Evolutionary conservation across 179 eudicot genomes (phyloP), one percentile per base, ranked within the genome.

Genomic region (Pouteria campechiana): DNA sequence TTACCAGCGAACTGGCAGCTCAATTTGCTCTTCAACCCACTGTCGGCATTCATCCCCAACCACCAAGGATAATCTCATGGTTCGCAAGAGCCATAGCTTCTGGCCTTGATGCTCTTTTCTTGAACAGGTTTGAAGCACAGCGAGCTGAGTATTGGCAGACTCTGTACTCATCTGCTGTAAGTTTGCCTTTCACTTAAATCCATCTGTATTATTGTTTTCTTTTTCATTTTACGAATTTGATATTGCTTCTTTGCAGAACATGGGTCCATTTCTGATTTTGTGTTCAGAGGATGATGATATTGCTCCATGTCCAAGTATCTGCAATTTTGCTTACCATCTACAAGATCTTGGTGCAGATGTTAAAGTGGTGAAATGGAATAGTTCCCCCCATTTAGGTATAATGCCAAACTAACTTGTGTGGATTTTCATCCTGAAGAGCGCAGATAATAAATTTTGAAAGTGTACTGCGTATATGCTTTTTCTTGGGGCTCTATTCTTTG

Each of bases 121-220:
- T 79, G 28, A 68, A 64, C 67, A 82, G 70, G 62, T 87, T 92
- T 55, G 99, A 92, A 64, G 58, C 81, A 32, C 94, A 87, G 23
- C 88, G 94, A 35, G 96, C 96, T 37, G 99, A 87, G 37, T 92
- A 73, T 67, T 92, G 99, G 99, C 94, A 83, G 72, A 83, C 94
- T 64, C 61, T 92, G 22, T 87, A 92, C 50, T 58, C 96, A 20
- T 72, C 96, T 33, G 76, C 80, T 30, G 99, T 92, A 67, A 67
- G 92, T 73, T 56, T 42, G 17, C 44, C 19, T 61, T 44, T 17
- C 22, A 25, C 50, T 13, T 30, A 23, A 8, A 6, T 25, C 23
- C n/a, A 6, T 8, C 22, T 25, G 8, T 30, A 17, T 8, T 55
- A 23, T 19, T 48, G 6, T 37, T 48, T 14, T 3, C 13, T 20